Evolutionary conservation across 257 asterid species (phyloP).

Genomic region (Solanum medicagineum): DNA sequence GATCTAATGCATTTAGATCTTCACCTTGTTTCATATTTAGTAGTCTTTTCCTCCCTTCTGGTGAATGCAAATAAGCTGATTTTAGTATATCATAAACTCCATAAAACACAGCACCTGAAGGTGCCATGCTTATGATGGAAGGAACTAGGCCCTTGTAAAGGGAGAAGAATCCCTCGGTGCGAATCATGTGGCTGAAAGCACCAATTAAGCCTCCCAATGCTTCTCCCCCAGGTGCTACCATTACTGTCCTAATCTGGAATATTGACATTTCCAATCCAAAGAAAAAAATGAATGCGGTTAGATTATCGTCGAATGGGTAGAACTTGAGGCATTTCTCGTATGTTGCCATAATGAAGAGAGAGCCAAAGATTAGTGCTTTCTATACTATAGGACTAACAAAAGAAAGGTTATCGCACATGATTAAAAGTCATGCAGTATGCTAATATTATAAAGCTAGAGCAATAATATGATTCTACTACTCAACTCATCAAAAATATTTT

Average conservation of each 20-base stretch:
- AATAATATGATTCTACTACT: not conserved
- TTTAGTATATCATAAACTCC: conserved; percentile 90
- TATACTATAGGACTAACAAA: not conserved
- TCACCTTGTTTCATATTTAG: conserved; percentile 64
- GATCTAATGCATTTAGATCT: conserved; percentile 71
- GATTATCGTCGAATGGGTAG: not conserved
- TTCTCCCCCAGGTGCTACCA: conserved; percentile 99
- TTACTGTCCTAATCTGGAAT: conserved; percentile 84
- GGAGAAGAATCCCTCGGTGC: conserved; percentile 81
- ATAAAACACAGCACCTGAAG: conserved; percentile 93
- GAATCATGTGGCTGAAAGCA: conserved; percentile 70
- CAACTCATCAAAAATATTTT: not conserved
- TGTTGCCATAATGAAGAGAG: not conserved
- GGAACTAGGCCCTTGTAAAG: conserved; percentile 92
- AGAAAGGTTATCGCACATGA: not conserved
- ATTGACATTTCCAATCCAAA: not conserved
- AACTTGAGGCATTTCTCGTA: not conserved
- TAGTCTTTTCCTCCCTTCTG: conserved; percentile 66
- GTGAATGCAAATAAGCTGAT: conserved; percentile 69
- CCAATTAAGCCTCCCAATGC: conserved; percentile 86
- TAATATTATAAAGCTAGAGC: not conserved
- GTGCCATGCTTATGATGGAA: conserved; percentile 96
- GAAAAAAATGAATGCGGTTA: not conserved
- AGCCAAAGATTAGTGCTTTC: not conserved
- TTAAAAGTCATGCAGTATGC: not conserved